Conservation (phyloP, 805 yeast species). For the Metschnikowia lunata region DNA sequence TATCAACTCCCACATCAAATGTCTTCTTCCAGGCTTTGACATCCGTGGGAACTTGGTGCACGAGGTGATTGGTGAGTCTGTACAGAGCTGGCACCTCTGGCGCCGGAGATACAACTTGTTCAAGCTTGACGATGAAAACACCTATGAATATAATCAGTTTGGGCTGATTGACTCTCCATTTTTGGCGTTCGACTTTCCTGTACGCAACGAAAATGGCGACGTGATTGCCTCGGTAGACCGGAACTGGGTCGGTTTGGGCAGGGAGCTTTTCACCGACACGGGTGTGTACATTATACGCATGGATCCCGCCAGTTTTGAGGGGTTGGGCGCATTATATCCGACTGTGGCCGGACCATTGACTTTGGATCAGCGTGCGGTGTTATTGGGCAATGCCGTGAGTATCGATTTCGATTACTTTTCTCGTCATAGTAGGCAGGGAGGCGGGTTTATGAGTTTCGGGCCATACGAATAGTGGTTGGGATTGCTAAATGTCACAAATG, state of each 20-base stretch:
- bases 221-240: slow-evolving; percentile 78
- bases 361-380: slow-evolving; percentile 77
- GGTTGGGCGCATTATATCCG: slow-evolving; percentile 50
- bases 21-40: slow-evolving; percentile 54
- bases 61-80: slow-evolving; percentile 72
- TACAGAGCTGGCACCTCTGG: slow-evolving; percentile 95
- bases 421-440: slow-evolving; percentile 67
- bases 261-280: slow-evolving; percentile 91
- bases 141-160: slow-evolving; percentile 63
- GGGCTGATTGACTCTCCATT: slow-evolving; percentile 87
- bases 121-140: slow-evolving; percentile 38
- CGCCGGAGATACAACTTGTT: slow-evolving; percentile 83
- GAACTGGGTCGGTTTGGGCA: slow-evolving; percentile 91
- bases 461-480: slow-evolving; percentile 18
- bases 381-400: slow-evolving; percentile 84
- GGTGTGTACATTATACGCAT: slow-evolving; percentile 86
- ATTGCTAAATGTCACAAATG: too few species aligned
- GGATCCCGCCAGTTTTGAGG: slow-evolving; percentile 68
- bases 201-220: slow-evolving; percentile 51
- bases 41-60: slow-evolving; percentile 32
- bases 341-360: slow-evolving; percentile 51
- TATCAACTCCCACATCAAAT: slow-evolving; percentile 83
- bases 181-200: slow-evolving; percentile 81
- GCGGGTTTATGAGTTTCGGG: slow-evolving; percentile 38
- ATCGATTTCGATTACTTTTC: slow-evolving; percentile 96